Conservation (phyloP, 768 basidiomycete genomes). For the Mrakia frigida region DNA sequence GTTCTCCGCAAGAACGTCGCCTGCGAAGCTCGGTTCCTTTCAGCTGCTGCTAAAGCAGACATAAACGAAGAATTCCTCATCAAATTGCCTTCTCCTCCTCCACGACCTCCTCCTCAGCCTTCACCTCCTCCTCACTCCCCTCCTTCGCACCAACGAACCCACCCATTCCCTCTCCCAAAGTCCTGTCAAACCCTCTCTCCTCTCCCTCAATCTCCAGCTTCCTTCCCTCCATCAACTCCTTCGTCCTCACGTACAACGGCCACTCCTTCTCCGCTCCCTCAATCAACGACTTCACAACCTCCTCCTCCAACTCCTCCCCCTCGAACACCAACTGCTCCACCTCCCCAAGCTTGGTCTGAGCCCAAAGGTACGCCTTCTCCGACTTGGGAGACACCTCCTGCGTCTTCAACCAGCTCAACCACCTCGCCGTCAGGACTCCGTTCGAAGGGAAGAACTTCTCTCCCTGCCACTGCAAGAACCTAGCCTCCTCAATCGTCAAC, state of each 20-base stretch:
- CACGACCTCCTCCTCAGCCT: background rate
- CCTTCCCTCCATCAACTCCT: constrained; percentile 8
- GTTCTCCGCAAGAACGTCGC: too few relatives aligned
- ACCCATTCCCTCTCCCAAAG: constrained; percentile 2
- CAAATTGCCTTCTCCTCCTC: constrained; percentile 1
- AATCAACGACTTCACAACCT: background rate
- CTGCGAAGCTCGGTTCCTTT: too few relatives aligned
- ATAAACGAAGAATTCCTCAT: background rate
- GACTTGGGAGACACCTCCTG: background rate
- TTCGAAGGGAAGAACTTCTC: background rate
- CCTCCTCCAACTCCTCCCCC: background rate
- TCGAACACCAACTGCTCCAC: background rate
- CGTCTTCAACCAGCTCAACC: background rate
- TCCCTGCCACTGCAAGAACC: background rate
- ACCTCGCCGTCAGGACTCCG: background rate
- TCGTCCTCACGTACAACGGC: constrained; percentile 15
- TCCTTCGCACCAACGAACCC: background rate
- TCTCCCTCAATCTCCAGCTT: background rate
- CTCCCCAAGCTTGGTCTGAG: background rate
- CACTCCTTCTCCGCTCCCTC: background rate
- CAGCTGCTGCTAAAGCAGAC: too few relatives aligned
- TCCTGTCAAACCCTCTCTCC: background rate
- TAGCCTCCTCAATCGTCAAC: background rate
- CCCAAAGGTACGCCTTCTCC: background rate
- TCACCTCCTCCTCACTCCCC: background rate